A percentile compares a stretch with the other conserved stretches of the same genome.
These are phyloP conservation scores for Colletotrichum ledebouriae DNA, from an alignment of 2,329 filamentous ascomycete species.

Conservation along the genomic window DNA sequence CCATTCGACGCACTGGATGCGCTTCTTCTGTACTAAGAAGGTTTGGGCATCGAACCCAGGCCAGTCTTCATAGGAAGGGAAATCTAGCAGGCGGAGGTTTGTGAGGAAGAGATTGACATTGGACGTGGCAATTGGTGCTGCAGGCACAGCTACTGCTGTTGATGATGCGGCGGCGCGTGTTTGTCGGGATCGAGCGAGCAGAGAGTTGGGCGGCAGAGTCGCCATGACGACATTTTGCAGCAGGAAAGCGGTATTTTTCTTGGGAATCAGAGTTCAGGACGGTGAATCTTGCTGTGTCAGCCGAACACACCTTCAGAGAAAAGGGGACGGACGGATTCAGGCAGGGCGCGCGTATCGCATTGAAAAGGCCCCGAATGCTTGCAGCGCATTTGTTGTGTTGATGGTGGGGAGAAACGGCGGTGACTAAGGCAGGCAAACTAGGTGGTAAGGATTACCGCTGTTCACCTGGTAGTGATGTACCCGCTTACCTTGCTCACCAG, in stretches of 20 bases:
- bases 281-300: conserved; percentile 4
- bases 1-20: conserved; percentile 90
- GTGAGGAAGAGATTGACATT: conserved; percentile 80
- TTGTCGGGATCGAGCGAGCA: conserved; percentile 49
- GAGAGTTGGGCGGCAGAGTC: conserved; percentile 48
- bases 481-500: not conserved
- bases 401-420: conserved; percentile 39
- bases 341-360: conserved; percentile 29
- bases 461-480: too few species aligned
- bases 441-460: too few species aligned
- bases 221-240: conserved; percentile 51
- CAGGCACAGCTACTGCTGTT: conserved; percentile 44
- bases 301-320: not conserved
- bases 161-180: conserved; percentile 43
- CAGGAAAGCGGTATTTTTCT: not conserved
- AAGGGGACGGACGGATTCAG: not conserved
- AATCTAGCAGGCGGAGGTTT: conserved; percentile 85
- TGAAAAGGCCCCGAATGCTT: conserved; percentile 24
- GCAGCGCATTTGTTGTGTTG: conserved; percentile 40
- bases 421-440: conserved; percentile 1
- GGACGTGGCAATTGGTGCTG: conserved; percentile 59
- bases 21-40: conserved; percentile 85
- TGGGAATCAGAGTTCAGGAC: conserved; percentile 5
- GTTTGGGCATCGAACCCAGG: conserved; percentile 78
- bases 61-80: conserved; percentile 84